Evolutionary conservation across 345 rosid genomes (phyloP).

Genomic region (Syzygium aqueum): DNA sequence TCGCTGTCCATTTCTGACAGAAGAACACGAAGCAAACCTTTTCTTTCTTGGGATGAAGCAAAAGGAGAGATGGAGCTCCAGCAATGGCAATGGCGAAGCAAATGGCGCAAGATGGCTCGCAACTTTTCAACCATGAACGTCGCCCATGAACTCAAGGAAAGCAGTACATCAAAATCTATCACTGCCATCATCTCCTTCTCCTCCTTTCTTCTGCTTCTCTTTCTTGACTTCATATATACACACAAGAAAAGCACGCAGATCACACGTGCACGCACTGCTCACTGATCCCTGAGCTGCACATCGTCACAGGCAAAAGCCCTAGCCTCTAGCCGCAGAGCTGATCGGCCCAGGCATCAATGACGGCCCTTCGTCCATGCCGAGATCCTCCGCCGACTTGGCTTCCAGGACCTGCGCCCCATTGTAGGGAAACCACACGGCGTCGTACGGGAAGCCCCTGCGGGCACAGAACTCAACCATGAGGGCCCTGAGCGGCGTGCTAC

Average conservation of each 20-base stretch:
- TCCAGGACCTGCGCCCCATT: background rate
- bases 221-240: background rate
- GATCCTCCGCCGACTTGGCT: background rate
- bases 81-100: background rate
- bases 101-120: background rate
- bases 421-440: background rate
- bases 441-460: background rate
- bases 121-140: background rate
- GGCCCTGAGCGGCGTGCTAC: background rate
- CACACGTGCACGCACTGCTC: background rate
- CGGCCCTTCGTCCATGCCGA: background rate
- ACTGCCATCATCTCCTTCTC: background rate
- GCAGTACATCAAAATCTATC: background rate
- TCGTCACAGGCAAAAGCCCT: background rate
- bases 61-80: background rate
- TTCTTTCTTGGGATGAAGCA: background rate
- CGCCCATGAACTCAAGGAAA: background rate
- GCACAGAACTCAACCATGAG: background rate
- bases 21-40: background rate
- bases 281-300: too few species aligned
- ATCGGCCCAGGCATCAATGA: background rate
- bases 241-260: background rate
- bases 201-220: background rate
- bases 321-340: background rate
- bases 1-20: background rate